Evolutionary conservation across 306 rosid species (phyloP).

Genomic region (Biancaea sappan): DNA sequence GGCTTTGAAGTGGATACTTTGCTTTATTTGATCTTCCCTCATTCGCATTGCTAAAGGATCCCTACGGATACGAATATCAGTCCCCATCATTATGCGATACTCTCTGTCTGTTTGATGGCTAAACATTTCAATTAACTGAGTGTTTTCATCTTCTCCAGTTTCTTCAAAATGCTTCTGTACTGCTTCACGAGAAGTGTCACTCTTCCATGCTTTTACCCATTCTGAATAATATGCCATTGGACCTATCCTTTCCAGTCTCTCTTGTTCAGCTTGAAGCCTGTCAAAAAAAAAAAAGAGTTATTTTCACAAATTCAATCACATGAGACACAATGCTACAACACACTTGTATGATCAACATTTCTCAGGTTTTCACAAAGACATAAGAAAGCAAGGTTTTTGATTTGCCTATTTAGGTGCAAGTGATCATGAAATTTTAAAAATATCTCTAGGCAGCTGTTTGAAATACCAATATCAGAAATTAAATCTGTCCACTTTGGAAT

Average conservation of each 20-base stretch:
- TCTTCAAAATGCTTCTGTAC: slow-evolving; percentile 90
- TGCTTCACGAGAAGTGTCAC: slow-evolving; percentile 82
- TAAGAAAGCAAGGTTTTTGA: slow-evolving; percentile 12
- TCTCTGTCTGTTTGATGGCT: slow-evolving; percentile 82
- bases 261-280: slow-evolving; percentile 89
- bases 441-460: background rate
- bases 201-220: slow-evolving; percentile 95
- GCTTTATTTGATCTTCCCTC: slow-evolving; percentile 94
- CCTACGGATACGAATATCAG: slow-evolving; percentile 81
- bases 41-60: slow-evolving; percentile 97
- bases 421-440: slow-evolving; percentile 7
- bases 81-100: slow-evolving; percentile 98
- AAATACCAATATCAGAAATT: background rate
- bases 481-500: background rate
- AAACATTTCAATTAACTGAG: slow-evolving; percentile 88
- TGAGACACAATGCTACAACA: slow-evolving; percentile 3
- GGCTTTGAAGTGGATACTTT: slow-evolving; percentile 68
- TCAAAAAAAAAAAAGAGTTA: slow-evolving; percentile 24
- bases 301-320: slow-evolving; percentile 18
- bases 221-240: slow-evolving; percentile 84
- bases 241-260: slow-evolving; percentile 67
- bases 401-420: background rate
- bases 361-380: slow-evolving; percentile 15
- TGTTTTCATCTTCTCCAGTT: slow-evolving; percentile 86
- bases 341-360: slow-evolving; percentile 17